Evolutionary conservation across 768 basidiomycete species (phyloP), one percentile per base, ranked within the genome.

Genomic region (Phlegmacium glaucopus): DNA sequence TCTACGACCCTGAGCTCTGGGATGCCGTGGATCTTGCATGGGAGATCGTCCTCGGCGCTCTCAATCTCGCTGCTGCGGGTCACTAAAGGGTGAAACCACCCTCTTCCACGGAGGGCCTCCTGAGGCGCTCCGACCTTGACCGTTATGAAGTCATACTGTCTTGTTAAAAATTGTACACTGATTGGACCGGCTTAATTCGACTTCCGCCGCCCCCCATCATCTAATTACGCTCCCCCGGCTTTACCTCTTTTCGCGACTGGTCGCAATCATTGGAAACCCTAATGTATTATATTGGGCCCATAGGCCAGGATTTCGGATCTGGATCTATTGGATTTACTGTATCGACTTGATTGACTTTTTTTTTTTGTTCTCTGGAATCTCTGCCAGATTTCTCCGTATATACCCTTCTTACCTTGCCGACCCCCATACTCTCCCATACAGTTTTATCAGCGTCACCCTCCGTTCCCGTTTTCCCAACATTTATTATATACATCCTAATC

Each of bases 1-100:
- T 92, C 6, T 75, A 77, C 53, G 86, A 90, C 55, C 74, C 78
- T 30, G 80, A 83, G 46, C 69, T 92, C 30, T 93, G 90, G 90
- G 79, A 82, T 45, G 79, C 80, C 27, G 69, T 93, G 54, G 84
- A 90, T 56, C 76, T 85, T 53, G 86, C 87, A 16, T 92, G 88
- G 86, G 85, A 87, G 58, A 76, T 90, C 57, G 74, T 89, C 37
- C 72, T 79, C 37, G 76, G 76, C 30, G 77, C 78, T 1, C 68
- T 80, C 52, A 77, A 76, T 56, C 59, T 77, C 41, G 76, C 75
- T 29, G 72, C 72, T 28, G 61, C 66, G 28, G 63, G 58, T 45
- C 62, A 70, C 15, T 71, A 61, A 58, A 49, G 27, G 15, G 11
- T 11, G 17, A 39, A 25, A 29, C 32, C 35, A 47, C 39, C 17